Percentiles rank a stretch among this genome's conserved stretches.
Conservation (phyloP, 352 stramenopile genomes). For the Globisporangium lucens region DNA sequence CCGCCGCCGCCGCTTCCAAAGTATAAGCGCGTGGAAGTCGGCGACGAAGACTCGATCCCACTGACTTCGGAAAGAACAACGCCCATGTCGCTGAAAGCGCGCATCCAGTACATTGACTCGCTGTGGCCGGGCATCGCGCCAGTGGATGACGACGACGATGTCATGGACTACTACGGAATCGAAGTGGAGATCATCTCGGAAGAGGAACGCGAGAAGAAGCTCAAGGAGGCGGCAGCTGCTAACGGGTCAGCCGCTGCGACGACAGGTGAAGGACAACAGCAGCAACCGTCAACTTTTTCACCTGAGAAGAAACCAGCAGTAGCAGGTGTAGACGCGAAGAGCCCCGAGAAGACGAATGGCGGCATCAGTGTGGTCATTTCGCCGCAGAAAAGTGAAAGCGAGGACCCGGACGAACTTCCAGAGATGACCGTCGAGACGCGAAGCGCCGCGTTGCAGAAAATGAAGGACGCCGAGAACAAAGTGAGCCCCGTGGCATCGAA, state of each 20-base stretch:
- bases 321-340: slow-evolving; percentile 10
- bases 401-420: slow-evolving; percentile 13
- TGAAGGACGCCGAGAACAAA: slow-evolving; percentile 42
- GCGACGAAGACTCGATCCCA: slow-evolving; percentile 36
- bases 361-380: slow-evolving; percentile 7
- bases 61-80: slow-evolving; percentile 41
- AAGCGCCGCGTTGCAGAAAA: slow-evolving; percentile 46
- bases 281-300: slow-evolving; percentile 13
- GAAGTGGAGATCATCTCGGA: slow-evolving; percentile 74
- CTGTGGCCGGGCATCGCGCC: slow-evolving; percentile 65
- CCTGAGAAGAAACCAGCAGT: slow-evolving; percentile 15
- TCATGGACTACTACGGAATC: slow-evolving; percentile 77
- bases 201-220: slow-evolving; percentile 30
- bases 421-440: slow-evolving; percentile 54
- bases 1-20: slow-evolving; percentile 30
- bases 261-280: neutral
- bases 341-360: slow-evolving; percentile 18
- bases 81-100: slow-evolving; percentile 49
- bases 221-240: neutral
- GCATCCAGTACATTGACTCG: slow-evolving; percentile 62
- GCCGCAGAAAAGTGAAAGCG: slow-evolving; percentile 10
- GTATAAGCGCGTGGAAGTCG: slow-evolving; percentile 44
- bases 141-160: slow-evolving; percentile 61
- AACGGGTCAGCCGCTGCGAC: too few relatives aligned
- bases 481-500: slow-evolving; percentile 57